Percentiles rank a stretch among this genome's conserved stretches.
Conservation (phyloP, 2,329 filamentous ascomycete genomes). For the Cladophialophora carrionii region DNA sequence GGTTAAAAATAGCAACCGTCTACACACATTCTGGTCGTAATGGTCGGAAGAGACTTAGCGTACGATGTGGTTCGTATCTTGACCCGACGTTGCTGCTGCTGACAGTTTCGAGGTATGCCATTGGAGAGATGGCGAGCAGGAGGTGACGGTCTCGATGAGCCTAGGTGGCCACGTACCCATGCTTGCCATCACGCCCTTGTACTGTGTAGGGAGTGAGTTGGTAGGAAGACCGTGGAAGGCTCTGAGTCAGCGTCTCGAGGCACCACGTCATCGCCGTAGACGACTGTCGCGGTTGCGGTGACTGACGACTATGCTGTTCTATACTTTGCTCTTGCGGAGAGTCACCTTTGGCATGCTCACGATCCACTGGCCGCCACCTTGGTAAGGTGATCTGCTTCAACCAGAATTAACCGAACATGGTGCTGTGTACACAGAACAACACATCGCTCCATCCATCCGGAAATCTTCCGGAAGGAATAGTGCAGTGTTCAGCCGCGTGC, state of each 20-base stretch:
- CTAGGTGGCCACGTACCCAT: too few relatives aligned
- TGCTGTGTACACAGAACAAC: too few relatives aligned
- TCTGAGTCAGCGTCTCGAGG: background rate
- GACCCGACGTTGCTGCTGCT: background rate
- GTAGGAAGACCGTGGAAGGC: background rate
- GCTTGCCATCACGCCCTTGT: too few relatives aligned
- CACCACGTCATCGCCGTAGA: background rate
- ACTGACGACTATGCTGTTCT: background rate
- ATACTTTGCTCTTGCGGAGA: background rate
- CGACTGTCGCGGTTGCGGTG: background rate
- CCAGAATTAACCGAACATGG: background rate
- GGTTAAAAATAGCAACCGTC: background rate
- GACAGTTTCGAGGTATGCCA: background rate
- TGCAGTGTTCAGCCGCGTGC: background rate
- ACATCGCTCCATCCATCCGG: background rate
- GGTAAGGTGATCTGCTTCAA: too few relatives aligned
- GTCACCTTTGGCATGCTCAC: background rate
- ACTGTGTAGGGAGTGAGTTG: too few relatives aligned
- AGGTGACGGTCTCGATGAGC: background rate
- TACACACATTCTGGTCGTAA: too few relatives aligned
- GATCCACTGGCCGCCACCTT: background rate
- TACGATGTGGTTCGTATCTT: background rate
- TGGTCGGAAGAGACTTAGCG: background rate
- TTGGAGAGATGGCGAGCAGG: background rate
- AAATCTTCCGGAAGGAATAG: background rate